phyloP scores from a whole-genome alignment of 257 asterid species.

The Solanum piurae region DNA sequence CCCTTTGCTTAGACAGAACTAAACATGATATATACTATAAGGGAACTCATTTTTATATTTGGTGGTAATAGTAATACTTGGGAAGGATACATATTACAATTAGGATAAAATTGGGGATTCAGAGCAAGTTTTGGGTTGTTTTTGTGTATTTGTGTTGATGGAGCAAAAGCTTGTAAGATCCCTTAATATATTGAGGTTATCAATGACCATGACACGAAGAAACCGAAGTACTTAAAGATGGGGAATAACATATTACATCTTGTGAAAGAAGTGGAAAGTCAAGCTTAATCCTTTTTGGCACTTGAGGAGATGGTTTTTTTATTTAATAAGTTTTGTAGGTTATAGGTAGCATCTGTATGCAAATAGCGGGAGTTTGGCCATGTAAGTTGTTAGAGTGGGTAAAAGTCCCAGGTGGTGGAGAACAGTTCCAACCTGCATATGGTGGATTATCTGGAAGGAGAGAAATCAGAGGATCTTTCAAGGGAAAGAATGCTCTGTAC shows the following conservation, averaged over 20 bases:
- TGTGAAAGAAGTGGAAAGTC: background rate
- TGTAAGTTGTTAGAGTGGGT: background rate
- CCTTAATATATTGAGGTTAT: background rate
- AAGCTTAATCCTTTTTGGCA: background rate
- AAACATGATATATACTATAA: background rate
- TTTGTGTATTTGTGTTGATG: background rate
- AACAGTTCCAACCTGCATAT: background rate
- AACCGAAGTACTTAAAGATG: background rate
- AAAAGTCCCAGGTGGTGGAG: background rate
- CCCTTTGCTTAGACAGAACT: background rate
- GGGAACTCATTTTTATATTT: background rate
- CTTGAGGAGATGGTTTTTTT: background rate
- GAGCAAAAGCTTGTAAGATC: background rate
- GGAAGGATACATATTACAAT: background rate
- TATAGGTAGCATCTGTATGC: background rate
- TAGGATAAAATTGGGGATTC: background rate
- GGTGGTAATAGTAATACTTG: background rate
- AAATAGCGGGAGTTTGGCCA: background rate
- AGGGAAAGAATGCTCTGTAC: background rate
- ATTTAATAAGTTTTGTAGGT: background rate
- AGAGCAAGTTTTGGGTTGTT: background rate
- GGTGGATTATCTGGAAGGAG: no score
- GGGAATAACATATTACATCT: background rate
- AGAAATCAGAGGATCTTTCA: background rate
- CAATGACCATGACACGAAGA: background rate